Percentiles rank a stretch among this genome's conserved stretches.
These are phyloP conservation scores for Ogataea nitratoaversa DNA, from an alignment of 805 yeast species.

Conservation along the genomic window DNA sequence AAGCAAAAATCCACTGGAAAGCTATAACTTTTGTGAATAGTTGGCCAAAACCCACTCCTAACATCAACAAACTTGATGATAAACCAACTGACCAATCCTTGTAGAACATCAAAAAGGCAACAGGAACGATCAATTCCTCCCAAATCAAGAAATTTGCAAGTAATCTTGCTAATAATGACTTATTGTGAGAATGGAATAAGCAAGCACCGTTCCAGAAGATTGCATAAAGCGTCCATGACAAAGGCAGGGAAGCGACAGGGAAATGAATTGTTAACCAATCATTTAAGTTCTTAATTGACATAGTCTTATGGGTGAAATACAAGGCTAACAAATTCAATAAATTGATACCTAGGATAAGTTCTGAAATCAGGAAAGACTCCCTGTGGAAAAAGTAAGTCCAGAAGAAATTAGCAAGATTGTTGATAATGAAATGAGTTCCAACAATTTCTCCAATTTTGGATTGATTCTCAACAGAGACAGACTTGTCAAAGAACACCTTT, in stretches of 20 bases:
- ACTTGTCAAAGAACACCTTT: constrained; percentile 34
- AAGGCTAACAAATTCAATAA: constrained; percentile 53
- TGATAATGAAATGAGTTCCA: constrained; percentile 59
- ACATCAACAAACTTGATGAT: constrained; percentile 49
- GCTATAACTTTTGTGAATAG: constrained; percentile 65
- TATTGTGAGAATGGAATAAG: constrained; percentile 55
- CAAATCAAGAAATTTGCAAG: constrained; percentile 72
- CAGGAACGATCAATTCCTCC: constrained; percentile 70
- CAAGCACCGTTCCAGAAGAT: constrained; percentile 87
- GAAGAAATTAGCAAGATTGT: constrained; percentile 53
- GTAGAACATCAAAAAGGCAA: constrained; percentile 48
- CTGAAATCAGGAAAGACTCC: constrained; percentile 55
- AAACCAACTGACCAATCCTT: constrained; percentile 73
- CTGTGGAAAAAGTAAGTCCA: constrained; percentile 64
- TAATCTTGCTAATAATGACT: constrained; percentile 53
- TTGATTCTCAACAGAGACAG: constrained; percentile 23
- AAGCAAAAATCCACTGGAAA: constrained; percentile 83
- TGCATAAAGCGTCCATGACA: constrained; percentile 69
- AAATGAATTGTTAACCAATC: constrained; percentile 60
- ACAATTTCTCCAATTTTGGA: constrained; percentile 35
- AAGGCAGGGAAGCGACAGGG: constrained; percentile 64
- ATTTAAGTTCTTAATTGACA: constrained; percentile 44
- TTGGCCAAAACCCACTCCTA: constrained; percentile 71
- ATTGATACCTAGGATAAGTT: constrained; percentile 54
- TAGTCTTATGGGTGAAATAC: constrained; percentile 59